Evolutionary conservation across 805 yeast genomes (phyloP).

Genomic region (Grigorovia yakushimaensis): DNA sequence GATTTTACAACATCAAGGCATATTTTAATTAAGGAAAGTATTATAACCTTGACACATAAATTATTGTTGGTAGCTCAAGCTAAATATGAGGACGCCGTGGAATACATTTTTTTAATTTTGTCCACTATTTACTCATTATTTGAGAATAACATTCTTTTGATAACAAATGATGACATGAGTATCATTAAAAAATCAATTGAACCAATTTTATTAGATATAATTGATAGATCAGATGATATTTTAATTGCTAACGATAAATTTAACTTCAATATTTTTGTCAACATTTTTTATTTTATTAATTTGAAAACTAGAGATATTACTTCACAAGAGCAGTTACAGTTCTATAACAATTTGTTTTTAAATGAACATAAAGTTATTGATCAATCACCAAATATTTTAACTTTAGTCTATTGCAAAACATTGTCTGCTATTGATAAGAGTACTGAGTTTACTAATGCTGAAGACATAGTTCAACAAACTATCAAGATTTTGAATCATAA

Average conservation of each 20-base stretch:
- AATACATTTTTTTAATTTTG: slow-evolving; percentile 21
- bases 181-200: slow-evolving; percentile 15
- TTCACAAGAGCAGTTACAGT: slow-evolving; percentile 40
- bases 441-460: slow-evolving; percentile 15
- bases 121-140: slow-evolving; percentile 22
- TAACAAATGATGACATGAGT: slow-evolving; percentile 11
- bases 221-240: slow-evolving; percentile 2
- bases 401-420: slow-evolving; percentile 36
- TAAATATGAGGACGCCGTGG: slow-evolving; percentile 7
- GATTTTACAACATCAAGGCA: slow-evolving; percentile 27
- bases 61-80: slow-evolving; percentile 8
- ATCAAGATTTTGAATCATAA: neutral
- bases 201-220: slow-evolving; percentile 9
- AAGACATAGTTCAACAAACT: slow-evolving; percentile 5
- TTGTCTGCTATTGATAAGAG: slow-evolving; percentile 44
- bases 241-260: slow-evolving; percentile 18
- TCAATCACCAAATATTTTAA: slow-evolving; percentile 21
- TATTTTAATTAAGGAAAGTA: slow-evolving; percentile 21
- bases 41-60: slow-evolving; percentile 15
- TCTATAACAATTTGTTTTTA: slow-evolving; percentile 31
- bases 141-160: slow-evolving; percentile 14
- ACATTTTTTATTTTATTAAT: slow-evolving; percentile 28
- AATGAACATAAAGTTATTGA: slow-evolving; percentile 12
- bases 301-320: slow-evolving; percentile 20
- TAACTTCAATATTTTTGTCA: slow-evolving; percentile 22